These are phyloP conservation scores for Penicillium alfredii DNA, from an alignment of 495 filamentous ascomycete species.

Conservation along the genomic window DNA sequence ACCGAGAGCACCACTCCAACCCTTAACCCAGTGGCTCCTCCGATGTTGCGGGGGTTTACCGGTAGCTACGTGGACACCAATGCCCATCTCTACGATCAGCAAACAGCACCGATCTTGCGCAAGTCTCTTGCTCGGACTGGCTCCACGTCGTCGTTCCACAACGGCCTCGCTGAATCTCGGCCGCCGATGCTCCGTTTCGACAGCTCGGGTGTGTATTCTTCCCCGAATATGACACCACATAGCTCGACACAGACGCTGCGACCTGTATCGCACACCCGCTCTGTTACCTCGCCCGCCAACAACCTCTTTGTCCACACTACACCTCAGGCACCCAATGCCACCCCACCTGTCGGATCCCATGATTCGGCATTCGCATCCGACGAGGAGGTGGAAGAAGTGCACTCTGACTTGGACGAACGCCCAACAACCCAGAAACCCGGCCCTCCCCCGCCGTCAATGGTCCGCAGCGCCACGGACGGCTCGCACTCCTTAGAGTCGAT, in stretches of 20 bases:
- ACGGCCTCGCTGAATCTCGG: constrained; percentile 74
- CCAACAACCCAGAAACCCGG: constrained; percentile 43
- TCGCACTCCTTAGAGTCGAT: constrained; percentile 63
- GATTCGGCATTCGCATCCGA: constrained; percentile 54
- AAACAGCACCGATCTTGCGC: constrained; percentile 84
- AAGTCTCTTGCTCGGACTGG: constrained; percentile 69
- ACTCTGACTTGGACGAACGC: constrained; percentile 44
- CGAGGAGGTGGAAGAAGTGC: constrained; percentile 44
- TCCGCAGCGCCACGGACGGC: constrained; percentile 41
- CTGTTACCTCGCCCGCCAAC: constrained; percentile 64
- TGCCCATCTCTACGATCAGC: constrained; percentile 87
- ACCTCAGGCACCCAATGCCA: constrained; percentile 18
- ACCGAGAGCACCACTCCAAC: constrained; percentile 48
- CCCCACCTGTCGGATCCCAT: constrained; percentile 24
- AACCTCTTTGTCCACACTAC: constrained; percentile 44
- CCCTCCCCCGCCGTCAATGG: constrained; percentile 46
- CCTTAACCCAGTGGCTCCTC: constrained; percentile 32
- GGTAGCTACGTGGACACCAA: constrained; percentile 66
- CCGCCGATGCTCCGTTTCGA: constrained; percentile 47
- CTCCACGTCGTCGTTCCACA: constrained; percentile 77
- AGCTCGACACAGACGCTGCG: constrained; percentile 31
- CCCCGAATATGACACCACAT: constrained; percentile 19
- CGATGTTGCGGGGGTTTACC: constrained; percentile 57
- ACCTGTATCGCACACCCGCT: constrained; percentile 61
- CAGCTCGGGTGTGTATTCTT: constrained; percentile 59